A percentile compares a stretch with the other conserved stretches of the same genome.
Evolutionary conservation across 108 stramenopile genomes (phyloP).

Genomic region (Aurantiochytrium sp.): DNA sequence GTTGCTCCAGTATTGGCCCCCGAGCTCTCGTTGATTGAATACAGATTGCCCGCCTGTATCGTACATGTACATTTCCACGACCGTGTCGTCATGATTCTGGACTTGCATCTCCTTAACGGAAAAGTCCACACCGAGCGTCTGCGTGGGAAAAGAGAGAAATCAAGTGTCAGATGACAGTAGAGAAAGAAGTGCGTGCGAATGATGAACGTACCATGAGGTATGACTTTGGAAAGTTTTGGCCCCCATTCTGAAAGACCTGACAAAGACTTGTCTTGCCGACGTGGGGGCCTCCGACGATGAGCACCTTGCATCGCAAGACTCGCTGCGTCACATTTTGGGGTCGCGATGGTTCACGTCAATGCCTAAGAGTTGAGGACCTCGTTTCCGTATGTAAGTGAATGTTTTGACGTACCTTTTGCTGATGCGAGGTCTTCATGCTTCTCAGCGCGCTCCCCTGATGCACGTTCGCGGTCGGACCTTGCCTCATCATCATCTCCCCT

Average conservation of each 20-base stretch:
- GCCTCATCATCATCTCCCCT: background rate
- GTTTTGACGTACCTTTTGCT: background rate
- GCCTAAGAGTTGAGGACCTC: too few relatives aligned
- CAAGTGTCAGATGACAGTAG: too few relatives aligned
- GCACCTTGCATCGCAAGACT: background rate
- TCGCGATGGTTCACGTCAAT: too few relatives aligned
- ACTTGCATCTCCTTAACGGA: background rate
- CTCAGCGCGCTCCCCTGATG: background rate
- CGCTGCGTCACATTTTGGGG: background rate
- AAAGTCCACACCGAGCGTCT: constrained; percentile 9
- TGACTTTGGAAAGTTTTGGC: background rate
- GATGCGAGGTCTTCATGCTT: background rate
- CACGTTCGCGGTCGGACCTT: background rate
- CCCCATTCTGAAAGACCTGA: background rate
- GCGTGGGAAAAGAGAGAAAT: too few relatives aligned
- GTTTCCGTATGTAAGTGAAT: too few relatives aligned
- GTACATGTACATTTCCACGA: background rate
- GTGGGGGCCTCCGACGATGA: background rate
- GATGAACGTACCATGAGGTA: constrained; percentile 1
- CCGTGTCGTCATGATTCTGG: background rate
- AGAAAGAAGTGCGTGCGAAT: too few relatives aligned
- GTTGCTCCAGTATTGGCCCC: constrained; percentile 17
- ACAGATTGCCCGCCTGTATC: constrained; percentile 7
- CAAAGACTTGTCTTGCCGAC: constrained; percentile 8
- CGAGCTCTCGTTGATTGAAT: constrained; percentile 1